Evolutionary conservation across 1,139 yeast species (phyloP), one percentile per base, ranked within the genome.

Genomic region (Casaregolazyma suthepensis): DNA sequence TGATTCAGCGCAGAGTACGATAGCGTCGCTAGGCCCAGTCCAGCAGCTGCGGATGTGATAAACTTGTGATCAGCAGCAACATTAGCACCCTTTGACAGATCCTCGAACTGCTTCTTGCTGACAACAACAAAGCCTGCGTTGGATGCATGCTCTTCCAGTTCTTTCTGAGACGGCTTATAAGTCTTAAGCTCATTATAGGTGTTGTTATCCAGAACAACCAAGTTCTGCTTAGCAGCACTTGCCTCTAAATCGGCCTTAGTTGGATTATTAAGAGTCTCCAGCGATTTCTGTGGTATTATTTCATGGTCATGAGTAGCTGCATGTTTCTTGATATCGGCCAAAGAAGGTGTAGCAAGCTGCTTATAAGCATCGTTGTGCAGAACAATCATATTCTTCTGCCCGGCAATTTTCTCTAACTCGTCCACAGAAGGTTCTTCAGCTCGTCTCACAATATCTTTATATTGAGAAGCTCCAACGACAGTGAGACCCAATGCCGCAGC

Each of bases 251-350:
- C 60, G 40, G 64, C 63, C 5, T 59, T 59, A 3, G 42, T 40
- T 2, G 66, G 55, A 20, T 59, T 54, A 15, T 62, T 52, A 40
- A 72, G 54, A 1, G 54, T 55, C 3, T 61, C 58, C 26, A 61
- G 61, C 19, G 68, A 69, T 0, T 57, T 59, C 48, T 66, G 61
- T 1, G 83, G 74, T 15, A 83, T 57, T 17, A 80, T 55, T 3
- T 76, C 75, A 57, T 81, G 65, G 48, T 76, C 73, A 52, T 45
- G 43, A 15, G 40, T 10, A 5, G 51, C 45, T n/a, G 63, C 60
- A 50, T 54, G 50, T 29, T 55, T 48, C 19, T 26, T 48, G 20
- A 61, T 42, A 45, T 49, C 56, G 9, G 46, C 56, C 26, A 46
- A 45, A 3, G 56, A 51, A 1, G 59, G 64, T 20, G 38, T 35